A percentile compares a stretch with the other conserved stretches of the same genome.
phyloP scores from a whole-genome alignment of 176 grass and related monocot genomes.

The Sorghum bicolor region Sorghum_bicolor_NCBIv3 NC_012879.2:6341501-6342000 shows the following conservation, averaged over 20 bases:
- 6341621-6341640: not conserved
- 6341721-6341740: conserved; percentile 84
- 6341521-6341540: not conserved
- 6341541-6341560: not conserved
- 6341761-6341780: conserved; percentile 79
- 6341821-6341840: not conserved
- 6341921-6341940: conserved; percentile 93
- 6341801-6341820: not conserved
- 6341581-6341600: not conserved
- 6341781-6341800: not conserved
- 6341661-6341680: conserved; percentile 72
- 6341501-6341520: not conserved
- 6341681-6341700: conserved; percentile 67
- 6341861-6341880: conserved; percentile 63
- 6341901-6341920: conserved; percentile 94
- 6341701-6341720: conserved; percentile 79
- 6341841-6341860: not conserved
- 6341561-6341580: not conserved
- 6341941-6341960: conserved; percentile 1
- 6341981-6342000: conserved; percentile 2
- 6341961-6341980: not conserved
- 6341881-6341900: conserved; percentile 53
- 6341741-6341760: conserved; percentile 83
- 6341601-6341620: not conserved
- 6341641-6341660: conserved; percentile 82